Evolutionary conservation across 176 grass and related monocot genomes (phyloP), one percentile per base, ranked within the genome.

Genomic region (Microstegium vimineum): DNA sequence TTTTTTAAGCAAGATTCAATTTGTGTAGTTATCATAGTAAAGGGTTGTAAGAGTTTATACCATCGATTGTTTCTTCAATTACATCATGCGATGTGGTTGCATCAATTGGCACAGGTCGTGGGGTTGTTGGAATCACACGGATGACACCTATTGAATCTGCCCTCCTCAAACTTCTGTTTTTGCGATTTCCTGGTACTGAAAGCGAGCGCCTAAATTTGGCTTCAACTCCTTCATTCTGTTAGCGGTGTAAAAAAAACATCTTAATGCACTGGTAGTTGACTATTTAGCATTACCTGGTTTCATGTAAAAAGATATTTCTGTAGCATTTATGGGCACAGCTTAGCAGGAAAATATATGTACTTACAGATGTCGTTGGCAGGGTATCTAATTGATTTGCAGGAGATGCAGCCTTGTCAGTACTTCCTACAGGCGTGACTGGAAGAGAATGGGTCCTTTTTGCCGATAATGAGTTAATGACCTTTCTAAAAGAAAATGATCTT

Each of bases 111-210:
- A 87, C 80, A 80, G 89, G 87, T 74, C 87, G 89, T 75, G 93
- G 96, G 54, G 93, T 99, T 80, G 86, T 76, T 78, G 93, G 77
- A 82, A 99, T 93, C 41, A 99, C 96, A 71, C 96, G 93, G 46
- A 99, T 88, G 45, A 99, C 67, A 36, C 87, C 87, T 89, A 87
- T 38, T 27, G 95, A 99, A 95, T 95, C 91, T 20, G 84, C 81
- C 83, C 96, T 93, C 84, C 85, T 85, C 41, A 99, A 85, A 85
- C 93, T 88, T 45, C 61, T 85, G 80, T 81, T 90, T 87, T 99
- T 99, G 41, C 67, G 84, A 90, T 95, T 90, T 73, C 89, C 96
- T 62, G 93, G 95, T 28, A 94, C 93, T 77, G 96, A 99, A 71
- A 99, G 89, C 1, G 96, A 95, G 11, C 96, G 90, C 75, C 83